Evolutionary conservation across 2,329 filamentous ascomycete species (phyloP).

Genomic region (Lachnellula willkommii): DNA sequence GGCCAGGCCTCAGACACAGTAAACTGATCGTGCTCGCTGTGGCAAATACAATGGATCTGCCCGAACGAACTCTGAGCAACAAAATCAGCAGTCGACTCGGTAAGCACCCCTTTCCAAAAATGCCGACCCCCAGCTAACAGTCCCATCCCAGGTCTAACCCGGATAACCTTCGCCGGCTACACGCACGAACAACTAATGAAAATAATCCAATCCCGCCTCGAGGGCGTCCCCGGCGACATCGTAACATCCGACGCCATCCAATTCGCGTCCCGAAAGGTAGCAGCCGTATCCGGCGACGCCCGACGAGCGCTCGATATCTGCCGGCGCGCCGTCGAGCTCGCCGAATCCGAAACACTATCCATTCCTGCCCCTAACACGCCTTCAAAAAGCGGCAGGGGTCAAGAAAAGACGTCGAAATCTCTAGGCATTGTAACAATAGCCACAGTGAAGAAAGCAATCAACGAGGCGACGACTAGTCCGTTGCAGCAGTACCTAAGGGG

Average conservation of each 20-base stretch:
- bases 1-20: conserved; percentile 87
- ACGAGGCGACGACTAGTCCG: conserved; percentile 88
- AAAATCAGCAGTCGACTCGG: conserved; percentile 90
- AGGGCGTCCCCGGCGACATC: conserved; percentile 80
- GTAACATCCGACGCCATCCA: conserved; percentile 92
- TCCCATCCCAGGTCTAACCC: conserved; percentile 58
- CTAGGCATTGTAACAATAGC: conserved; percentile 74
- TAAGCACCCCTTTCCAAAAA: conserved; percentile 14
- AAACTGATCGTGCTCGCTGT: conserved; percentile 93
- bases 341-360: conserved; percentile 62
- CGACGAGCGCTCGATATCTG: conserved; percentile 92
- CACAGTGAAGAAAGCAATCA: conserved; percentile 90
- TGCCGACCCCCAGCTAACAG: conserved; percentile 3
- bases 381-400: conserved; percentile 46
- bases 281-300: conserved; percentile 91
- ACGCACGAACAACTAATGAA: conserved; percentile 96
- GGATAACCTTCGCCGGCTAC: conserved; percentile 96
- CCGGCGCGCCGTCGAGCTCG: conserved; percentile 87
- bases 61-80: conserved; percentile 92
- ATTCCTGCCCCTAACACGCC: conserved; percentile 48
- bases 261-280: conserved; percentile 94
- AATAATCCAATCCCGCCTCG: conserved; percentile 90
- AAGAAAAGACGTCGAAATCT: conserved; percentile 14
- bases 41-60: conserved; percentile 97
- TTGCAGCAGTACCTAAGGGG: conserved; percentile 82